phyloP scores from a whole-genome alignment of 371 early-diverging fungal genomes.

The Dichotomocladium elegans region DNA sequence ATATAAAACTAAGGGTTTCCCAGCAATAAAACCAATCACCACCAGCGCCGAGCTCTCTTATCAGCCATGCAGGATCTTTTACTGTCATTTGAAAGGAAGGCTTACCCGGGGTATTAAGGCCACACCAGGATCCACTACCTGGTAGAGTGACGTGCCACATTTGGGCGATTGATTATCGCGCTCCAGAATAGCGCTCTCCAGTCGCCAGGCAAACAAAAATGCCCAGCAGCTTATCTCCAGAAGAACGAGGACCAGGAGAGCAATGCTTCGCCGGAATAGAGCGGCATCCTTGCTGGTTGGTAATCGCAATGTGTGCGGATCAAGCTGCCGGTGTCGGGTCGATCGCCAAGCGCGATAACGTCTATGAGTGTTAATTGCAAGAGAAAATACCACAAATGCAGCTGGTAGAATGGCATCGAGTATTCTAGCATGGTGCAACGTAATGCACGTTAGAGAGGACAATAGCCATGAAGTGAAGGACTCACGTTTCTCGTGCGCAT shows the following conservation, averaged over 20 bases:
- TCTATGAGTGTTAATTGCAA: slow-evolving; percentile 13
- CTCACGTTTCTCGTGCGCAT: slow-evolving; percentile 32
- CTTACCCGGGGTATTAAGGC: slow-evolving; percentile 39
- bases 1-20: slow-evolving; percentile 48
- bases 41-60: too few species aligned
- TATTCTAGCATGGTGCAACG: slow-evolving; percentile 12
- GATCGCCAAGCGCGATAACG: slow-evolving; percentile 15
- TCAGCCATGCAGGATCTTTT: neutral
- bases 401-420: slow-evolving; percentile 33
- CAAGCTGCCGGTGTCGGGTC: slow-evolving; percentile 4
- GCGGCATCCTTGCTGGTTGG: slow-evolving; percentile 32
- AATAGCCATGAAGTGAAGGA: neutral
- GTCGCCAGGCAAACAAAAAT: slow-evolving; percentile 47
- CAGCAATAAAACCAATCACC: too few species aligned
- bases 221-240: slow-evolving; percentile 46
- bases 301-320: slow-evolving; percentile 22
- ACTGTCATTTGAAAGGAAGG: neutral
- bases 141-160: slow-evolving; percentile 27
- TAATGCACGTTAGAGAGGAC: too few species aligned
- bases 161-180: slow-evolving; percentile 10
- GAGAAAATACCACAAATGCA: slow-evolving; percentile 25
- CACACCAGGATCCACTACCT: slow-evolving; percentile 33
- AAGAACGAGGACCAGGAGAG: slow-evolving; percentile 28
- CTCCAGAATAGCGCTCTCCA: slow-evolving; percentile 42
- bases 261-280: slow-evolving; percentile 27